Evolutionary conservation across 1,284 basidiomycete genomes (phyloP), one percentile per base, ranked within the genome.

Genomic region (Cystobasidiaceae sp.): DNA sequence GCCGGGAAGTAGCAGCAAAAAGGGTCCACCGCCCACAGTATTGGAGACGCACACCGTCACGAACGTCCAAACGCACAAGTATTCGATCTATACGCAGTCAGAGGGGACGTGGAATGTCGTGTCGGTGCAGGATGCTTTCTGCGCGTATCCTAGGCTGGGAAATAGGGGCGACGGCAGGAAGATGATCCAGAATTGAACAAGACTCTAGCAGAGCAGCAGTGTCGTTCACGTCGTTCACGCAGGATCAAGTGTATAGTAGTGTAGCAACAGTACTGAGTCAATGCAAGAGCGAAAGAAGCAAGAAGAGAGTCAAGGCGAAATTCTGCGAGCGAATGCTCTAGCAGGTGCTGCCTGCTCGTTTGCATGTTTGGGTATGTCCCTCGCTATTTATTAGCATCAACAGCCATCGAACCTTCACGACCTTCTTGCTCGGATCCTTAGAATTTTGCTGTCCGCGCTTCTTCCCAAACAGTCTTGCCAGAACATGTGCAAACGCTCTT

Each of bases 61-160:
- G 23, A 90, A 90, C 7, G 84, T 96, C 5, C 82, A 82, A 69
- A 83, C 84, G 7, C 80, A 85, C 19, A 85, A 85, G 73, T 96
- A 94, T 76, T 89, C 89, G 3, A 87, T 97, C 55, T 68, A 67
- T 39, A 71, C 62, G 41, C 67, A 71, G 32, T 65, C 69, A 28
- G 67, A 75, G 87, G 89, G 89, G 46, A 91, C 88, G 17, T 93
- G 90, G 90, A 89, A 86, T 13, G 88, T 97, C n/a, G 90, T 89
- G 5, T 90, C 86, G 62, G 86, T 94, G 60, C 84, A 87, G 21
- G 91, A 94, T 76, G 82, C 82, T 45, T 89, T 84, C 74, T 94
- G 92, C 78, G 82, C 87, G 67, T 91, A 89, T 77, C 89, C 89
- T 25, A 55, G 72, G 30, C 23, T 62, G 19, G 66, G 54, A 11